Evolutionary conservation across 169 alveolate species (phyloP), one percentile per base, ranked within the genome.

Genomic region (Eimeria maxima): DNA sequence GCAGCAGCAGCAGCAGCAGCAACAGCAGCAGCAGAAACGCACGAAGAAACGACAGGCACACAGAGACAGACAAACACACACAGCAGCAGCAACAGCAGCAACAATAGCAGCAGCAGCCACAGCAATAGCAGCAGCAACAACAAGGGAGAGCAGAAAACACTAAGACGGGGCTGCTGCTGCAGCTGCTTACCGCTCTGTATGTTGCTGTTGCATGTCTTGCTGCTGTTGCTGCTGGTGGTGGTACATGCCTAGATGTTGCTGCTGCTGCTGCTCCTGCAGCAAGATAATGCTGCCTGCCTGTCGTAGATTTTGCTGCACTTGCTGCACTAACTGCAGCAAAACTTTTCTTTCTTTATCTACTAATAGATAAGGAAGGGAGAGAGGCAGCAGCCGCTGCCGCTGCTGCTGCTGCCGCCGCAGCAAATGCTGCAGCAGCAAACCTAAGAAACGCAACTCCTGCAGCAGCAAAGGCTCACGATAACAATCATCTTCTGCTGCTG

Each of bases 361-460:
- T 57, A 57, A 16, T 14, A 5, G 3, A 5, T 14, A 57, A 57
- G 67, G 67, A 16, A 16, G 16, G n/a, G 67, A 44, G 8, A 42
- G 67, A 16, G 63, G 38, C 60, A 47, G 38, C 88, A 69, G 27
- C 47, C 3, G 80, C 80, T 69, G 80, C 80, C 20, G 80, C 80
- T 6, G 80, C 80, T 69, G 80, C 80, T 69, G 80, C 80, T 69
- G 67, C 67, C 67, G 67, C 67, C 67, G 67, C 67, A 57, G 67
- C 67, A 57, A 57, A 18, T 57, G 67, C 22, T 57, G 67, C 67
- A 57, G 67, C 67, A 57, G 83, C 83, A 29, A 73, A 42, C 55
- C 83, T 22, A 57, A 18, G 44, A 57, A 57, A 7, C 67, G 67
- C 16, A 57, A 18, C 16, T 57, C 67, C 67, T 57, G 67, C 67